Percentiles rank a stretch among this genome's conserved stretches.
Evolutionary conservation across 495 filamentous ascomycete species (phyloP).

Genomic region (Podospora comata): DNA sequence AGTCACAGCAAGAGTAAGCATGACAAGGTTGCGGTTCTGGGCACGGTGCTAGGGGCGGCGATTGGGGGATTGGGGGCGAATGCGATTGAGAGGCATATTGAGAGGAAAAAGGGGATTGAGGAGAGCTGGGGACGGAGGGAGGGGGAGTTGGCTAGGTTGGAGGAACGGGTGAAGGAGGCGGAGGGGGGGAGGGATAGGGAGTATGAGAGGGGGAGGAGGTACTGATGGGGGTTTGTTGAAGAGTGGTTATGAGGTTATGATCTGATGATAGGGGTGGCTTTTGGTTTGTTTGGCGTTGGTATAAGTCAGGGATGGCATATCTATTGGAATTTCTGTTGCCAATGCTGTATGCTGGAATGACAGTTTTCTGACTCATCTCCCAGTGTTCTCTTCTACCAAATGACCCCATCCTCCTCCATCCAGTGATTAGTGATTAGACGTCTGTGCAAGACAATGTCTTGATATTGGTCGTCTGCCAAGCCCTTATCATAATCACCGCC

Average conservation of each 20-base stretch:
- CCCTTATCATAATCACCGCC: no score
- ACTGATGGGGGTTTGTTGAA: background rate
- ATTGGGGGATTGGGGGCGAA: slow-evolving; percentile 48
- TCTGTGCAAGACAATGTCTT: no score
- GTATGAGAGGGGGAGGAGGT: slow-evolving; percentile 1
- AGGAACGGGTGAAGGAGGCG: slow-evolving; percentile 7
- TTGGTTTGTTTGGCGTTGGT: background rate
- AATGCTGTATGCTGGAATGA: no score
- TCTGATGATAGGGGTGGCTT: background rate
- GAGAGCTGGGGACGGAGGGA: slow-evolving; percentile 7
- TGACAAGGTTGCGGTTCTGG: slow-evolving; percentile 25
- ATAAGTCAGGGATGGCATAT: background rate
- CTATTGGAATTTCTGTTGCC: no score
- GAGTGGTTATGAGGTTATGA: no score
- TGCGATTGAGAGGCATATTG: slow-evolving; percentile 44
- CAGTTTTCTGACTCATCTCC: no score
- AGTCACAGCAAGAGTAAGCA: slow-evolving; percentile 6
- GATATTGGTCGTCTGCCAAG: no score
- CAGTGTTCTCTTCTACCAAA: no score
- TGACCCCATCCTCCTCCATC: no score
- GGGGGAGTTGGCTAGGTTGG: background rate
- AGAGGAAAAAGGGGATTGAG: slow-evolving; percentile 17
- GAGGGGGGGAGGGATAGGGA: slow-evolving; percentile 10
- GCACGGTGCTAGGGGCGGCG: slow-evolving; percentile 44
- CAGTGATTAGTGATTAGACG: no score